Evolutionary conservation across 192 early-diverging fungal species (phyloP), one percentile per base, ranked within the genome.

Genomic region (Funneliformis mosseae): DNA sequence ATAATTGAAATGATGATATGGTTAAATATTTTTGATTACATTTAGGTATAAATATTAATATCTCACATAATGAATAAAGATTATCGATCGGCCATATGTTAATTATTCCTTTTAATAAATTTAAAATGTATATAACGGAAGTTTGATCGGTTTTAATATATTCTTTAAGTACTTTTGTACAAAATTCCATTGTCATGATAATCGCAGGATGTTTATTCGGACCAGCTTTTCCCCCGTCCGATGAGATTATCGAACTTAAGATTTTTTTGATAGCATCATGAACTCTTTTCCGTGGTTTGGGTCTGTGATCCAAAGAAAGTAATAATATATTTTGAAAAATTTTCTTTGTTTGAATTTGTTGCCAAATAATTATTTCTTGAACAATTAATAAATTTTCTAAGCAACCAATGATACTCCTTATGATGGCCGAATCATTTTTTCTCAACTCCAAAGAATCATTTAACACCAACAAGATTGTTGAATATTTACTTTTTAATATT

Each of bases 221-320:
- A 92, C 88, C 42, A 45, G 0, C 6, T 45, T 45, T 9, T 10
- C 9, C 9, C 43, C 43, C 9, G 43, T 45, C 9, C 5, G 43
- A 45, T 45, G 43, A 45, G 8, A 45, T 45, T 45, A 45, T 45
- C 94, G 95, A 79, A 4, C 85, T 83, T 39, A 97, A 84, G 61
- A 98, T 87, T 50, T 85, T 83, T 43, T 87, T 87, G 43, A 96
- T 90, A 12, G 93, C 93, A 70, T 98, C 95, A 78, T 94, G 94
- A 38, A 97, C 96, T 70, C 94, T 85, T 85, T 95, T 93, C 38
- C 97, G 91, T 55, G 89, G 86, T 83, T 89, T 97, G 43, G 97
- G 95, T 68, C 96, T 90, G 64, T 84, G 87, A 79, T 99, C 96
- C 8, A 93, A 86, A 38, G 93, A 89, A 67, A 96, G 91, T 50